These are phyloP conservation scores for Mortierella antarctica DNA, from an alignment of 192 early-diverging fungal genomes.

Conservation along the genomic window DNA sequence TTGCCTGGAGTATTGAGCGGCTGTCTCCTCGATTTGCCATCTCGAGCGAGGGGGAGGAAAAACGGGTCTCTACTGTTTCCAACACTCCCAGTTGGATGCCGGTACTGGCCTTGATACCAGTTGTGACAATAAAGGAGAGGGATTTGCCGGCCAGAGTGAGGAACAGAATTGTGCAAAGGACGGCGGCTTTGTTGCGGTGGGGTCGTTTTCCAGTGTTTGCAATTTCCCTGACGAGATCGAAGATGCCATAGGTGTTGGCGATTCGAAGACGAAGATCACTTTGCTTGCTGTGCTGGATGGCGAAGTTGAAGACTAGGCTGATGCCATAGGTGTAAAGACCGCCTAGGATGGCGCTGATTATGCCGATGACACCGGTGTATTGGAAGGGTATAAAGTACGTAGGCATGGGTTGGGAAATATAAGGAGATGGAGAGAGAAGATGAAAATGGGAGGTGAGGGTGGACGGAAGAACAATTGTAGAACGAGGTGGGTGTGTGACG, in stretches of 20 bases:
- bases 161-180: not conserved
- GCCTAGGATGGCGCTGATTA: constrained; percentile 7
- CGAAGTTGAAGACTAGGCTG: constrained; percentile 8
- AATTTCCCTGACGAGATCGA: not conserved
- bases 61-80: not conserved
- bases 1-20: too few relatives aligned
- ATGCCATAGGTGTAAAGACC: constrained; percentile 7
- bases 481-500: not conserved
- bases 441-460: not conserved
- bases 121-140: constrained; percentile 10
- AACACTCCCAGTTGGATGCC: not conserved
- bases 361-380: constrained; percentile 9
- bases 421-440: not conserved
- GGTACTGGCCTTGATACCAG: constrained; percentile 10
- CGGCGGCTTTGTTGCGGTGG: not conserved
- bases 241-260: not conserved
- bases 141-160: constrained; percentile 7
- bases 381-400: not conserved
- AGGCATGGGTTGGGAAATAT: not conserved
- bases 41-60: not conserved
- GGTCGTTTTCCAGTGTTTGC: not conserved
- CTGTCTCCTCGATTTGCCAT: not conserved
- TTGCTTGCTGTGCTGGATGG: constrained; percentile 1
- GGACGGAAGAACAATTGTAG: not conserved
- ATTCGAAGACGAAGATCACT: constrained; percentile 14